Evolutionary conservation across 768 basidiomycete species (phyloP).

Genomic region (Lactifluus rugatus): DNA sequence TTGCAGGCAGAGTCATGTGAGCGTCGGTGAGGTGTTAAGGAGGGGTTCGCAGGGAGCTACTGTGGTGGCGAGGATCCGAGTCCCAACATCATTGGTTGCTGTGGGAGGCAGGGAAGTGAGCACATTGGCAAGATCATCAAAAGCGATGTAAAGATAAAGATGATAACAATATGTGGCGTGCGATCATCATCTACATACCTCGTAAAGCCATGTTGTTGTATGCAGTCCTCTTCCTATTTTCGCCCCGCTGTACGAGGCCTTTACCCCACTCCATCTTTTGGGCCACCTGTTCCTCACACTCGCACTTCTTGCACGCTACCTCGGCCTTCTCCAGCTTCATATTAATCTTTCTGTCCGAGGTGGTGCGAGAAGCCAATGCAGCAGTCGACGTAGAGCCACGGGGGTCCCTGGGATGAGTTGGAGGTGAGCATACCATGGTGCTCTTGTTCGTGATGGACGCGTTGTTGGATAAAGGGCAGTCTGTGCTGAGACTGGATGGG

Average conservation of each 20-base stretch:
- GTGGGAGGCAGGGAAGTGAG: too few species aligned
- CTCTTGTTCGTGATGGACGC: conserved; percentile 44
- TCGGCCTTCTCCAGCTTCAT: conserved; percentile 78
- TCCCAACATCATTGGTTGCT: too few species aligned
- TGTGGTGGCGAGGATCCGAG: too few species aligned
- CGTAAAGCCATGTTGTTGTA: conserved; percentile 57
- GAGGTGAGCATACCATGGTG: conserved; percentile 68
- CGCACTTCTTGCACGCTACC: conserved; percentile 68
- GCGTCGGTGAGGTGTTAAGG: too few species aligned
- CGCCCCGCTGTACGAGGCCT: conserved; percentile 76
- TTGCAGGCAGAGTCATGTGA: too few species aligned
- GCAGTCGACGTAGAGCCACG: conserved; percentile 58
- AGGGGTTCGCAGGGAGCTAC: too few species aligned
- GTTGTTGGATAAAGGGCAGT: conserved; percentile 44
- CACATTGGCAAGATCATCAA: too few species aligned
- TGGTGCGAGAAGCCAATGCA: conserved; percentile 50
- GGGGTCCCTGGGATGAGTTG: conserved; percentile 57
- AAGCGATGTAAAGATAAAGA: too few species aligned
- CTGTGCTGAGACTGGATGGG: conserved; percentile 34
- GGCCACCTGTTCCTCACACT: conserved; percentile 78
- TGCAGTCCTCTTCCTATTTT: conserved; percentile 56
- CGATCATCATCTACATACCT: conserved; percentile 75
- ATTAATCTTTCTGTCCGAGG: conserved; percentile 80
- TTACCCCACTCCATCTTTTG: conserved; percentile 98
- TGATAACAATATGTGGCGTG: too few species aligned